phyloP scores from a whole-genome alignment of 2,329 filamentous ascomycete genomes.

The Ilyonectria robusta region DNA sequence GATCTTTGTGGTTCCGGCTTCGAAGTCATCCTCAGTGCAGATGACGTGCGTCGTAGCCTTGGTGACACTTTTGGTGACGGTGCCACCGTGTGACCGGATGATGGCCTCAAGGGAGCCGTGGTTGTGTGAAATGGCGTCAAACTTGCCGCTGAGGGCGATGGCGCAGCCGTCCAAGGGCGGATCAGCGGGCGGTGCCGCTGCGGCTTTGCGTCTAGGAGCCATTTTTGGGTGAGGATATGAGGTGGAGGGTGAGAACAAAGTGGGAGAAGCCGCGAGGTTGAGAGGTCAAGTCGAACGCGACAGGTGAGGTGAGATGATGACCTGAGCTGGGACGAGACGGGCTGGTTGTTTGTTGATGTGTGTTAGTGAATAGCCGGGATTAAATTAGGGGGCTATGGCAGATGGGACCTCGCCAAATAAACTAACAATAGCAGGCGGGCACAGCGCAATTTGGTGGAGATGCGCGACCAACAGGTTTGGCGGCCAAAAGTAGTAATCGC shows the following conservation, averaged over 20 bases:
- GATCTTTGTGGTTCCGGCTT: slow-evolving; percentile 66
- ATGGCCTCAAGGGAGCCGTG: slow-evolving; percentile 63
- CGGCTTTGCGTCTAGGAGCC: slow-evolving; percentile 41
- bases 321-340: slow-evolving; percentile 14
- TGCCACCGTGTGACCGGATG: slow-evolving; percentile 65
- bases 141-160: slow-evolving; percentile 73
- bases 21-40: slow-evolving; percentile 66
- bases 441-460: slow-evolving; percentile 13
- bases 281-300: slow-evolving; percentile 6
- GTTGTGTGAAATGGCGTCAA: slow-evolving; percentile 67
- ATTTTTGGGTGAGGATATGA: slow-evolving; percentile 29
- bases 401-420: slow-evolving; percentile 21
- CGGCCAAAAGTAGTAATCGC: slow-evolving; percentile 45
- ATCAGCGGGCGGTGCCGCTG: slow-evolving; percentile 39
- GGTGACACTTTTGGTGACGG: slow-evolving; percentile 62
- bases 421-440: slow-evolving; percentile 30
- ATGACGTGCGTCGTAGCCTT: slow-evolving; percentile 70
- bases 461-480: slow-evolving; percentile 27
- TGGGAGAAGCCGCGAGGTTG: background rate
- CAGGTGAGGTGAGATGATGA: slow-evolving; percentile 13
- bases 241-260: background rate
- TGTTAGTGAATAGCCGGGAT: slow-evolving; percentile 35
- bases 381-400: slow-evolving; percentile 37
- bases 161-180: slow-evolving; percentile 62
- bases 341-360: slow-evolving; percentile 5